Evolutionary conservation across 768 basidiomycete species (phyloP), one percentile per base, ranked within the genome.

Genomic region (Tulasnella sp.): DNA sequence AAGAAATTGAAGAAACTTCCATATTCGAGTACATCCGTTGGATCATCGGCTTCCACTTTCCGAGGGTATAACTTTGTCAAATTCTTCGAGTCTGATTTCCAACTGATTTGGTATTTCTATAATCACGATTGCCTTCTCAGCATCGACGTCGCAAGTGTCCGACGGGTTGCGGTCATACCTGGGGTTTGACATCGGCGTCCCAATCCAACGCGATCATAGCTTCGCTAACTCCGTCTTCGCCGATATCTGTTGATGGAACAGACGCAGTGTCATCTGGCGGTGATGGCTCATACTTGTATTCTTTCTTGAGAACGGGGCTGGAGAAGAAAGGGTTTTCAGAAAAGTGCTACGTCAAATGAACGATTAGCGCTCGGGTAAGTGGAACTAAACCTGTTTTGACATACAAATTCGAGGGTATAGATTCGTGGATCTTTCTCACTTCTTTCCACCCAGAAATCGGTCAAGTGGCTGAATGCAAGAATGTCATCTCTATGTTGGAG

Each of bases 1-100:
- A 90, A 88, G 62, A 83, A 81, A 68, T 88, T 87, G 74, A 90
- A 90, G 70, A 90, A 87, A 61, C 79, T 85, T 50, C 87, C 87
- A 43, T 73, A 66, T 43, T 90, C 87, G 22, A 74, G 70, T 35
- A 72, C 74, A 4, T 62, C 65, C 15, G 82, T 83, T 22, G 74
- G 75, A 20, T 57, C 60, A 7, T 77, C 78, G 44, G 70, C 78
- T 28, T 62, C 59, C 48, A 76, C 72, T 29, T 79, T 77, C 13
- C 48, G 46, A 33, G 86, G 84, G 63, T 89, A 81, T 48, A 81
- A 58, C 62, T 86, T 85, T 20, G 83, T 85, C 62, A 90, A 61
- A n/a, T 78, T 78, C 55, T 83, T 79, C 25, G 75, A 71, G 27
- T 79, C 66, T 56, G 83, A 79, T 63, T 88, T 90, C 87, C 87